phyloP scores from a whole-genome alignment of 768 basidiomycete species.

The Goffeauzyma gilvescens region DNA sequence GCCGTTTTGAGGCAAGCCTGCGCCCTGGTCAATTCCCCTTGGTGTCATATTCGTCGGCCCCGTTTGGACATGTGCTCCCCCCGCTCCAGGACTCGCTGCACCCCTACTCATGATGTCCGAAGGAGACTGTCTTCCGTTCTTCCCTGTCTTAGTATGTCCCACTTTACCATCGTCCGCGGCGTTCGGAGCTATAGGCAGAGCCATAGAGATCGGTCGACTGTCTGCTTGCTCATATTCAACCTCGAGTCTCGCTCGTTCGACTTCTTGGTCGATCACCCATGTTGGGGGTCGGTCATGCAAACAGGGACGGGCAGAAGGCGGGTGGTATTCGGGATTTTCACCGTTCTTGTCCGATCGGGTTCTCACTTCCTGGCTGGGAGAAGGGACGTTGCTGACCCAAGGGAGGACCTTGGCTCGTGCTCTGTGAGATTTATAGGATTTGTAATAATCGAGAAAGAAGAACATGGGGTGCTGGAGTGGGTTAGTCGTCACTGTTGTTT shows the following conservation, averaged over 20 bases:
- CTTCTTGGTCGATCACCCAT: slow-evolving; percentile 2
- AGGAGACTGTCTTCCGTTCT: neutral
- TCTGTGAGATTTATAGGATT: neutral
- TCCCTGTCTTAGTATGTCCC: neutral
- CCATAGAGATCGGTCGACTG: neutral
- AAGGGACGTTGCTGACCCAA: neutral
- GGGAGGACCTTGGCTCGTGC: slow-evolving; percentile 2
- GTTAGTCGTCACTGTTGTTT: neutral
- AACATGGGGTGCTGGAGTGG: neutral
- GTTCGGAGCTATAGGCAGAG: neutral
- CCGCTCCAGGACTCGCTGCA: neutral
- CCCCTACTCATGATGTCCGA: neutral
- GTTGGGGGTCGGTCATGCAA: no score
- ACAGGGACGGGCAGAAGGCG: no score
- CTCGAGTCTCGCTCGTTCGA: slow-evolving; percentile 2
- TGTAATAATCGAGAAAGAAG: no score
- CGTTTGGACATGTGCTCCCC: neutral
- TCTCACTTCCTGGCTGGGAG: no score
- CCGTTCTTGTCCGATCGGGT: no score
- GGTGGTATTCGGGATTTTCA: no score
- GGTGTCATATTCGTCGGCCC: neutral
- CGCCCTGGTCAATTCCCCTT: no score
- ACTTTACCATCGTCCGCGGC: neutral
- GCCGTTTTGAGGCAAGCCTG: no score
- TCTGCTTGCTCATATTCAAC: slow-evolving; percentile 1